Base-by-base conservation (phyloP, 805 yeast species). In the baker's yeast (Saccharomyces cerevisiae) region DNA sequence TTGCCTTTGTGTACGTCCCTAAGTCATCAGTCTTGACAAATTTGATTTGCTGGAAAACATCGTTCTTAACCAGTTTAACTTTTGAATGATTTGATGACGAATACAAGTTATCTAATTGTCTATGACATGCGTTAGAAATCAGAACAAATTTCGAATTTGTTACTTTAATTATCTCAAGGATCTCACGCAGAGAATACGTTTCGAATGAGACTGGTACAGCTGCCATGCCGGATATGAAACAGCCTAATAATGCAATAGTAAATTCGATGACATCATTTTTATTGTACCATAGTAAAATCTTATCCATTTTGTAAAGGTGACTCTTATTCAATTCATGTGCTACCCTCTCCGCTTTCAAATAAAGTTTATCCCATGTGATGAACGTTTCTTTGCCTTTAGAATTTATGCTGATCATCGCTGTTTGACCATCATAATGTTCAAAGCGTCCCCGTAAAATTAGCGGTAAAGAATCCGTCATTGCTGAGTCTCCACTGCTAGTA, bases 151-250 rank as follows among this genome's bases (percentile, higher is more conserved):
- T 89, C 0, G 95, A 79, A 55, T 84, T 87, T 0, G 97, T 87
- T 31, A 79, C 75, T 47, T 78, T 79, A 69, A 91, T 80, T 32
- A 91, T 85, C 56, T 82, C 83, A 13, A 81, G 76, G 56, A 90
- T 82, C 58, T 90, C 96, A 46, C 75, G 74, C 28, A 84, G 71
- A 3, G 69, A 59, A 31, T 85, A 84, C 28, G 82, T 78, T 52
- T 83, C 87, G 55, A 89, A 84, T 52, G 87, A 87, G 46, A 94
- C 82, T 0, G 99, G 99, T 4, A 94, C 92, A 0, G 98, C 98
- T 2, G 94, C 91, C 48, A 89, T 86, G 1, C 96, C 96, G 1
- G 97, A 96, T 54, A 92, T 74, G 60, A 92, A 88, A 66, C 97
- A 91, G 6, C 97, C 99, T 67, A 89, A 79, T 22, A 94, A 69